A percentile compares a stretch with the other conserved stretches of the same genome.
Conservation (phyloP, 768 basidiomycete species). For the Mycena vulgaris region DNA sequence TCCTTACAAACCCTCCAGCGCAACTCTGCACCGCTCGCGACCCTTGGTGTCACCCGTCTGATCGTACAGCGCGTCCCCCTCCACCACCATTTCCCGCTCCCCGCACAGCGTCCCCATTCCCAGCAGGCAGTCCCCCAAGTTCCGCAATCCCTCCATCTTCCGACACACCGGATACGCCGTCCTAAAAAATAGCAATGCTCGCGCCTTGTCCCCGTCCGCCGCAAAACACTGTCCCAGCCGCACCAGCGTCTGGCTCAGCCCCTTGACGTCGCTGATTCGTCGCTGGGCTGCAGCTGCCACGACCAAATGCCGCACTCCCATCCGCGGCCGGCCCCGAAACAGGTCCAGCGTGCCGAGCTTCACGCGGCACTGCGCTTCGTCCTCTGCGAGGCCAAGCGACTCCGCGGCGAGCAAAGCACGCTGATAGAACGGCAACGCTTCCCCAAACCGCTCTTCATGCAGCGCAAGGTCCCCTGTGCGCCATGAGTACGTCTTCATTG, state of each 20-base stretch:
- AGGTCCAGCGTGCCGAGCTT: conserved; percentile 35
- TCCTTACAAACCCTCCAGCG: too few species aligned
- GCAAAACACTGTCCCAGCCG: conserved; percentile 34
- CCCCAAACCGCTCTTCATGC: conserved; percentile 18
- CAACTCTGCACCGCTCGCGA: too few species aligned
- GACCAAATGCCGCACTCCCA: conserved; percentile 32
- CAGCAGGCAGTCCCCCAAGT: conserved; percentile 23
- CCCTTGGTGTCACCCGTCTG: conserved; percentile 26
- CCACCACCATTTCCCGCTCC: conserved; percentile 13
- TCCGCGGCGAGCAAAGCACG: conserved; percentile 28
- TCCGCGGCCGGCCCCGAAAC: conserved; percentile 16
- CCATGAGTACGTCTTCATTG: background rate
- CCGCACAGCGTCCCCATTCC: conserved; percentile 27
- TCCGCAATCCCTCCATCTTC: conserved; percentile 23
- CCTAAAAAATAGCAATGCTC: conserved; percentile 29
- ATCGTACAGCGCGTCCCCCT: conserved; percentile 25
- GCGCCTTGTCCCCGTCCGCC: conserved; percentile 15
- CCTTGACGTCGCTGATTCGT: conserved; percentile 34
- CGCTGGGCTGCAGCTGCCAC: conserved; percentile 33
- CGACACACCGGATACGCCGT: conserved; percentile 33
- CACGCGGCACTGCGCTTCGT: conserved; percentile 28
- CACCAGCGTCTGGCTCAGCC: conserved; percentile 35
- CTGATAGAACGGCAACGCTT: conserved; percentile 28
- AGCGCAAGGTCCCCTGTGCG: conserved; percentile 34
- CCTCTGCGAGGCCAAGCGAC: conserved; percentile 27